phyloP scores from a whole-genome alignment of 2,329 filamentous ascomycete species.

The Claviceps africana region DNA sequence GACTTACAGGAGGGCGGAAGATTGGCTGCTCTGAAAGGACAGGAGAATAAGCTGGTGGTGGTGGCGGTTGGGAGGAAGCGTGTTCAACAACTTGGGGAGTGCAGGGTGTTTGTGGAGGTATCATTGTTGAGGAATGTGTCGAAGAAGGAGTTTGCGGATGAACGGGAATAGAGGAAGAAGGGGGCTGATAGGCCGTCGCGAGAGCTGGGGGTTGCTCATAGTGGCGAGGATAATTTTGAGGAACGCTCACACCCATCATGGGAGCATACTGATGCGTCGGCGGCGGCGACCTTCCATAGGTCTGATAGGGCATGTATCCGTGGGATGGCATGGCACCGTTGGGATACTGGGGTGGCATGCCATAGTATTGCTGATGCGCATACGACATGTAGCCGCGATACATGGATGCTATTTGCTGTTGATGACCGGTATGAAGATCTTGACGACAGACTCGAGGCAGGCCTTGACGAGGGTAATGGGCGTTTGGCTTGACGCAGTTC shows the following conservation, averaged over 20 bases:
- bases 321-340: conserved; percentile 30
- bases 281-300: conserved; percentile 35
- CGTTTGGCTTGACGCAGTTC: neutral
- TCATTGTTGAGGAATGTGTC: conserved; percentile 30
- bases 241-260: conserved; percentile 32
- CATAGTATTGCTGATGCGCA: conserved; percentile 31
- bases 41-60: conserved; percentile 3
- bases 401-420: conserved; percentile 27
- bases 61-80: conserved; percentile 9
- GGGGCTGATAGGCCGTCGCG: conserved; percentile 43
- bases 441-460: neutral
- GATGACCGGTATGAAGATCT: conserved; percentile 12
- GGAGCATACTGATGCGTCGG: conserved; percentile 41
- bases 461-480: neutral
- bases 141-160: conserved; percentile 41
- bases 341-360: conserved; percentile 47
- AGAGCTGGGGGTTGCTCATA: conserved; percentile 38
- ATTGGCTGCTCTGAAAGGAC: conserved; percentile 12
- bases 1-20: conserved; percentile 39
- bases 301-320: conserved; percentile 35
- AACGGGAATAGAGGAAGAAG: conserved; percentile 28
- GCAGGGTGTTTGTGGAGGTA: conserved; percentile 32
- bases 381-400: conserved; percentile 41
- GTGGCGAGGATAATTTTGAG: conserved; percentile 34
- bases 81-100: conserved; percentile 26